Evolutionary conservation across 1,139 yeast genomes (phyloP).

Genomic region (Candida pseudoviswanathii): DNA sequence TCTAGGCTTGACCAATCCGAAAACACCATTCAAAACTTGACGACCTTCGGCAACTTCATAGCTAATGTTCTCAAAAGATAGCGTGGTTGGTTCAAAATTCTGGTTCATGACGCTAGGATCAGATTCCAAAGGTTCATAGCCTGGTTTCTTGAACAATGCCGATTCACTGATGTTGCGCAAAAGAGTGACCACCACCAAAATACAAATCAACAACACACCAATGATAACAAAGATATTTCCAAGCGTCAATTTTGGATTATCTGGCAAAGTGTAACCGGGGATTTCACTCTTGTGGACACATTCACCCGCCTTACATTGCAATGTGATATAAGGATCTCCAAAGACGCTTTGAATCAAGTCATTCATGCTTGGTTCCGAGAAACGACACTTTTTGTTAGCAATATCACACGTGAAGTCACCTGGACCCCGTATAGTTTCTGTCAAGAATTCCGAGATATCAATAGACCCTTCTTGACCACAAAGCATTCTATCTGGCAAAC

Average conservation of each 20-base stretch:
- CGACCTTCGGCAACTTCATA: constrained; percentile 58
- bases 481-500: constrained; percentile 89
- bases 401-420: constrained; percentile 88
- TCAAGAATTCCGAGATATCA: constrained; percentile 88
- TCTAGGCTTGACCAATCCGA: constrained; percentile 82
- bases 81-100: constrained; percentile 71
- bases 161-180: constrained; percentile 60
- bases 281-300: constrained; percentile 90
- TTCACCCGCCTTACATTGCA: constrained; percentile 82
- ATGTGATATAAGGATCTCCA: constrained; percentile 87
- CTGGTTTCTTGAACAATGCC: constrained; percentile 54
- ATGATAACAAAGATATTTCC: constrained; percentile 53
- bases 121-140: constrained; percentile 30
- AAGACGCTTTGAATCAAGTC: constrained; percentile 85
- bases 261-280: constrained; percentile 84
- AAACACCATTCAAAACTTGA: constrained; percentile 58
- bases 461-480: constrained; percentile 95
- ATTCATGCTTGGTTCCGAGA: constrained; percentile 96
- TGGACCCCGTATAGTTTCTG: constrained; percentile 90
- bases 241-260: constrained; percentile 50
- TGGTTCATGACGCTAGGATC: constrained; percentile 48
- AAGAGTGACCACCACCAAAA: constrained; percentile 40
- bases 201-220: constrained; percentile 48
- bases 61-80: constrained; percentile 72
- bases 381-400: constrained; percentile 60